Evolutionary conservation across 805 yeast species (phyloP).

Genomic region (Lipomyces mesembrius): DNA sequence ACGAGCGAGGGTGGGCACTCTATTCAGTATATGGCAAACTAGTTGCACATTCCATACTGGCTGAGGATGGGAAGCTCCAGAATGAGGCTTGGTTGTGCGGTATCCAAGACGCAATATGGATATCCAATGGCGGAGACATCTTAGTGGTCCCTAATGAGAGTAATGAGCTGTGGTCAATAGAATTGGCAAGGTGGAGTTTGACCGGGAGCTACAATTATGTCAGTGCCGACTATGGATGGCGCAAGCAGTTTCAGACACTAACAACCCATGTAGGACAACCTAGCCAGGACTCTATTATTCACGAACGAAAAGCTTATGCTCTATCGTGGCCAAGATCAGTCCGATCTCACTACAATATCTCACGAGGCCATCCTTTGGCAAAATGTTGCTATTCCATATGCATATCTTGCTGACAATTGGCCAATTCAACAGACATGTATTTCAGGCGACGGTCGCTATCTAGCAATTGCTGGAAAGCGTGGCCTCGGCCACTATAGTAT

Average conservation of each 20-base stretch:
- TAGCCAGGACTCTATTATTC: constrained; percentile 52
- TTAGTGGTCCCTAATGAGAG: constrained; percentile 42
- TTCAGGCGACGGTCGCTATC: constrained; percentile 54
- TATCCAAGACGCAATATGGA: constrained; percentile 44
- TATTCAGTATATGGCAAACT: constrained; percentile 56
- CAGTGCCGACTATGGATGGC: background rate
- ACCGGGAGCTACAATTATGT: constrained; percentile 31
- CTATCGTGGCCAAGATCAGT: constrained; percentile 55
- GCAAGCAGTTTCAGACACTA: background rate
- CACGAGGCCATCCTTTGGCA: constrained; percentile 55
- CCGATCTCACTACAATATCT: constrained; percentile 48
- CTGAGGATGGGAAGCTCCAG: constrained; percentile 31
- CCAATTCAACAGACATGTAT: constrained; percentile 51
- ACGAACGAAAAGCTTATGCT: constrained; percentile 50
- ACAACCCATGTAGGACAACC: constrained; percentile 40
- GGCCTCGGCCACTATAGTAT: constrained; percentile 54
- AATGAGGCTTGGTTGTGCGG: constrained; percentile 38
- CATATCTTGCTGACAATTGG: constrained; percentile 53
- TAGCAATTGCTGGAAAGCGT: constrained; percentile 56
- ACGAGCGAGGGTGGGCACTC: constrained; percentile 54
- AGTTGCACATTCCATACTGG: constrained; percentile 49
- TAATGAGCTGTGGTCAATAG: constrained; percentile 37
- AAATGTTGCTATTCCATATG: constrained; percentile 52
- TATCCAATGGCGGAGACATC: constrained; percentile 47
- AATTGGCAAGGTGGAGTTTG: constrained; percentile 44